A percentile compares a stretch with the other conserved stretches of the same genome.
These are phyloP conservation scores for Murraya koenigii DNA, from an alignment of 345 rosid species.

Conservation along the genomic window DNA sequence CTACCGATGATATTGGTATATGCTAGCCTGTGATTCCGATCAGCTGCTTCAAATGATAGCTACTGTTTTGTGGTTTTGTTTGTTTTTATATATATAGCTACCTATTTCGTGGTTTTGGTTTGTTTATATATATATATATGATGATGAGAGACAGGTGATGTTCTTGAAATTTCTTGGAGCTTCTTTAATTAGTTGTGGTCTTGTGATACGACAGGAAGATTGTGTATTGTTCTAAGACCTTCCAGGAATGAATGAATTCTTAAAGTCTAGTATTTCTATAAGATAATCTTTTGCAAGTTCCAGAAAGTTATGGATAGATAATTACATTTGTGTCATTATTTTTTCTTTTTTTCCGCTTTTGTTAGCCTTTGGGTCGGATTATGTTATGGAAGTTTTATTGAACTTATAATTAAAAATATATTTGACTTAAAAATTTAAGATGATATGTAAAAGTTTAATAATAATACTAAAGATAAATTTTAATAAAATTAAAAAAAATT, in stretches of 20 bases:
- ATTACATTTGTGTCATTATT: too few relatives aligned
- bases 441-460: accelerated
- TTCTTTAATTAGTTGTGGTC: neutral
- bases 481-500: too few relatives aligned
- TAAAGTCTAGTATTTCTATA: too few relatives aligned
- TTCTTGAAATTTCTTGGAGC: conserved; percentile 36
- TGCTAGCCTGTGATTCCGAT: neutral
- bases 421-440: too few relatives aligned
- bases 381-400: neutral
- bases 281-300: neutral
- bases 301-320: neutral
- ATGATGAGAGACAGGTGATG: neutral
- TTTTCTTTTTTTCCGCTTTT: neutral
- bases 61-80: neutral
- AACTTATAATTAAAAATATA: too few relatives aligned
- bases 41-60: neutral
- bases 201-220: neutral
- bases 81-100: neutral
- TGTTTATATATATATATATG: neutral
- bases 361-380: neutral
- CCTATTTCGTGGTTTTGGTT: too few relatives aligned
- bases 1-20: too few relatives aligned
- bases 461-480: too few relatives aligned
- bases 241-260: neutral
- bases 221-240: conserved; percentile 23